Conservation (phyloP, 2,329 filamentous ascomycete species). For the Diaporthe ampelina region DNA sequence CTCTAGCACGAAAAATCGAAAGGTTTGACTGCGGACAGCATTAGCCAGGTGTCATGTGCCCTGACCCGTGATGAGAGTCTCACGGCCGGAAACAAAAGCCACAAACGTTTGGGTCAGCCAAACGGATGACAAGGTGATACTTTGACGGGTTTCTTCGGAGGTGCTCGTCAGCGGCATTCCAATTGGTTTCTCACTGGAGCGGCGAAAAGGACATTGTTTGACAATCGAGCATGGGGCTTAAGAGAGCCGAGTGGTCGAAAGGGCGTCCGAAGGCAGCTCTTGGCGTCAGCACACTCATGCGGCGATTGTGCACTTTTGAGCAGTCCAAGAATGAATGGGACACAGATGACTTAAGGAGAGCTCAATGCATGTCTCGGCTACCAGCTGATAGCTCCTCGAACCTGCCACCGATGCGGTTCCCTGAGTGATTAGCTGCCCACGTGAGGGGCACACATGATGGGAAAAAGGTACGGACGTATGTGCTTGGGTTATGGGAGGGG, state of each 20-base stretch:
- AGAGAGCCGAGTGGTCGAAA: not conserved
- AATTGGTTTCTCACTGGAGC: not conserved
- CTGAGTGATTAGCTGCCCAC: no score
- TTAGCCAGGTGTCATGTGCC: slow-evolving; percentile 29
- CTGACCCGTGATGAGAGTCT: not conserved
- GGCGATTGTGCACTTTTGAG: not conserved
- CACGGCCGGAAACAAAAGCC: not conserved
- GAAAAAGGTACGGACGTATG: no score
- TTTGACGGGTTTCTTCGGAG: no score
- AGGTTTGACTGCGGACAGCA: slow-evolving; percentile 13
- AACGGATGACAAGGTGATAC: not conserved
- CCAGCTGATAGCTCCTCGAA: slow-evolving; percentile 10
- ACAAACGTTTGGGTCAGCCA: no score
- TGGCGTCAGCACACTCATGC: slow-evolving; percentile 3
- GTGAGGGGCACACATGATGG: no score
- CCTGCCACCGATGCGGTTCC: not conserved
- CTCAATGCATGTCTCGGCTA: slow-evolving; percentile 36
- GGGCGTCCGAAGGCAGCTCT: not conserved
- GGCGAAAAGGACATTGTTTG: not conserved
- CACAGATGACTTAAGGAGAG: not conserved
- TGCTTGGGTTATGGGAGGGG: no score
- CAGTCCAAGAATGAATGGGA: slow-evolving; percentile 4
- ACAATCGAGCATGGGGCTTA: not conserved
- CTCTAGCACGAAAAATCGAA: not conserved
- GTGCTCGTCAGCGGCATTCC: no score